Percentiles rank a stretch among this genome's conserved stretches.
phyloP scores from a whole-genome alignment of 2,329 filamentous ascomycete genomes.

The Calonectria naviculata region DNA sequence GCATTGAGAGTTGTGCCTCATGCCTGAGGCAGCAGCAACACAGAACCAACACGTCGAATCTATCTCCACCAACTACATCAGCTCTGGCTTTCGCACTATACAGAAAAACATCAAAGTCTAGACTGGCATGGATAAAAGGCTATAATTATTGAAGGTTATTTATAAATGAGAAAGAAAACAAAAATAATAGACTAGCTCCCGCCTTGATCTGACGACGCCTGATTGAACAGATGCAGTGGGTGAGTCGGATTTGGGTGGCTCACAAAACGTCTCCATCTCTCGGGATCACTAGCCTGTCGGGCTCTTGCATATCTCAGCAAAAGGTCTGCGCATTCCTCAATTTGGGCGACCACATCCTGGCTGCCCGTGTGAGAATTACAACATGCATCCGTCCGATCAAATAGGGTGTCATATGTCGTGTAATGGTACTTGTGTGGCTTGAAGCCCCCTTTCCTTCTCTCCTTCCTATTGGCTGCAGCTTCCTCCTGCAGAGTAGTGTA shows the following conservation, averaged over 20 bases:
- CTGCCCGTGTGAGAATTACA: neutral
- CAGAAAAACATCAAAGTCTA: too few relatives aligned
- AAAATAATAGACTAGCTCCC: too few relatives aligned
- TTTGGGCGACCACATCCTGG: neutral
- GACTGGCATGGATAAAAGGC: too few relatives aligned
- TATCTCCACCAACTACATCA: too few relatives aligned
- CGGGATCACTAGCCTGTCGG: neutral
- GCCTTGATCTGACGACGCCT: too few relatives aligned
- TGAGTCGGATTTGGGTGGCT: neutral
- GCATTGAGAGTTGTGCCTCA: too few relatives aligned
- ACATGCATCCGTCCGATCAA: neutral
- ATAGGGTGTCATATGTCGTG: neutral
- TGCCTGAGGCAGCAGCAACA: too few relatives aligned
- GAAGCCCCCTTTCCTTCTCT: neutral
- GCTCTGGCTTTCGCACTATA: too few relatives aligned
- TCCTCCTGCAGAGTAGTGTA: neutral
- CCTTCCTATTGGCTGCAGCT: neutral
- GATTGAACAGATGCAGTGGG: neutral
- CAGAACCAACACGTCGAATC: too few relatives aligned
- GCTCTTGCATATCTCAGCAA: neutral
- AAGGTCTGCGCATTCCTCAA: neutral
- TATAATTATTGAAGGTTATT: too few relatives aligned
- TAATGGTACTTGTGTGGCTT: conserved; percentile 1
- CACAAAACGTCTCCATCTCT: conserved; percentile 1
- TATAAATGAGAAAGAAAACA: too few relatives aligned